A percentile compares a stretch with the other conserved stretches of the same genome.
Conservation (phyloP, 352 stramenopile species). For the Blastocystis sp. region DNA sequence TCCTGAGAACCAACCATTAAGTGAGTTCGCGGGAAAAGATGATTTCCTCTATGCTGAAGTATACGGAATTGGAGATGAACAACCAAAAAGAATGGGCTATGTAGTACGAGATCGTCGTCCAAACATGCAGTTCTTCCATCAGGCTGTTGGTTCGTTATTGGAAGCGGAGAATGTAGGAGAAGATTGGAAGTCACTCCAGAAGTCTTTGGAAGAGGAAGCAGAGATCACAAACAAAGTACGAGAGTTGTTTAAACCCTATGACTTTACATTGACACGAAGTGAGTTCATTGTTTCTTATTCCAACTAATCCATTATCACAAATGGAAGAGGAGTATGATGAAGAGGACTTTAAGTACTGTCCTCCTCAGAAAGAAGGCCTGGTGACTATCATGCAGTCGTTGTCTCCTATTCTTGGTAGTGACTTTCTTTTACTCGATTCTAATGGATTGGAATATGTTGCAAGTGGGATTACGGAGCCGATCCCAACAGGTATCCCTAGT, state of each 20-base stretch:
- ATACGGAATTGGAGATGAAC: background rate
- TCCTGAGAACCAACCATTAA: background rate
- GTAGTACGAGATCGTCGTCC: constrained; percentile 43
- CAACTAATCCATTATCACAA: background rate
- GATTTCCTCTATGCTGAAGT: constrained; percentile 54
- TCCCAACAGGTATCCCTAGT: constrained; percentile 10
- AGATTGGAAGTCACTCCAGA: constrained; percentile 57
- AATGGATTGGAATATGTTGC: constrained; percentile 46
- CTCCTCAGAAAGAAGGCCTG: constrained; percentile 12
- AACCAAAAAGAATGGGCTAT: constrained; percentile 33
- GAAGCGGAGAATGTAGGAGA: constrained; percentile 43
- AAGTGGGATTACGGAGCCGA: constrained; percentile 10
- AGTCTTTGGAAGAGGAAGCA: constrained; percentile 29
- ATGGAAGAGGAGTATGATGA: background rate
- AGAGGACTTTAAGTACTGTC: background rate
- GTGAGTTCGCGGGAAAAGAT: constrained; percentile 15
- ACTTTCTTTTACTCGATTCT: constrained; percentile 44
- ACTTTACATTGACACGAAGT: background rate
- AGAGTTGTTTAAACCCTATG: constrained; percentile 61
- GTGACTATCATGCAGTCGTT: background rate
- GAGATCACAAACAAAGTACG: background rate
- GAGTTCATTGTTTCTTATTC: background rate
- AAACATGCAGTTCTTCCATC: constrained; percentile 64
- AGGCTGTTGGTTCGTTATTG: constrained; percentile 49
- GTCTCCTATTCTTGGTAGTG: background rate